Evolutionary conservation across 2,329 filamentous ascomycete species (phyloP), one percentile per base, ranked within the genome.

Genomic region (Colletotrichum euphorbiae): DNA sequence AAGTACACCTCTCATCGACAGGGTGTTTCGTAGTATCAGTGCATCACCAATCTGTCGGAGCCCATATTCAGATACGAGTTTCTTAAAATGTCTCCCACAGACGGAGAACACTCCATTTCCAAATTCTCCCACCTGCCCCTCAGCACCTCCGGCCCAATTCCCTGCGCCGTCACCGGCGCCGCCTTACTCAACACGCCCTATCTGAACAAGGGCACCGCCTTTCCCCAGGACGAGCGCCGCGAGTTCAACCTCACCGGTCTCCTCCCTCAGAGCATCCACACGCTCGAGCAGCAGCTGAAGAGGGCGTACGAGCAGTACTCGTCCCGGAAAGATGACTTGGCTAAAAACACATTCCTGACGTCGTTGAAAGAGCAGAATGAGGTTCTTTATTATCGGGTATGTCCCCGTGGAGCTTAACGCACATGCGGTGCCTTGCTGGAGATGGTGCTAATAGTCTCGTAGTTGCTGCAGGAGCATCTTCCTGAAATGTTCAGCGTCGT

Each of bases 401-500:
- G 80, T 63, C 3, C n/a, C 24, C 4, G 24, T 28, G 5, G 7
- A 12, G 3, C 21, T 2, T 24, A 6, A 4, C 4, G 2, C 11
- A 17, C n/a, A 15, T 13, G 2, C 21, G 15, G 9, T 2, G 7
- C 2, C 12, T n/a, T 13, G 15, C 3, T 19, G n/a, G 19, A 1
- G 19, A 17, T 8, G 36, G 36, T 24, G 21, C 21, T 2, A 21
- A 3, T 19, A 60, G 51, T 4, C 12, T 28, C 11, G 9, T 28
- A 93, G 87, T 84, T 97, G 9, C 84, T 96, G 7, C 86, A 92
- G 75, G 88, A 92, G 4, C 90, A 97, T 73, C 80, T 97, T 19
- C 90, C 92, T 71, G 93, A 97, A 75, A 96, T 97, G 92, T 94
- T 97, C 75, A 89, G 90, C 45, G 83, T 97, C n/a, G 92, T 97